These are phyloP conservation scores for Sugiyamaella sp. DNA, from an alignment of 1,139 yeast species.

Conservation along the genomic window DNA sequence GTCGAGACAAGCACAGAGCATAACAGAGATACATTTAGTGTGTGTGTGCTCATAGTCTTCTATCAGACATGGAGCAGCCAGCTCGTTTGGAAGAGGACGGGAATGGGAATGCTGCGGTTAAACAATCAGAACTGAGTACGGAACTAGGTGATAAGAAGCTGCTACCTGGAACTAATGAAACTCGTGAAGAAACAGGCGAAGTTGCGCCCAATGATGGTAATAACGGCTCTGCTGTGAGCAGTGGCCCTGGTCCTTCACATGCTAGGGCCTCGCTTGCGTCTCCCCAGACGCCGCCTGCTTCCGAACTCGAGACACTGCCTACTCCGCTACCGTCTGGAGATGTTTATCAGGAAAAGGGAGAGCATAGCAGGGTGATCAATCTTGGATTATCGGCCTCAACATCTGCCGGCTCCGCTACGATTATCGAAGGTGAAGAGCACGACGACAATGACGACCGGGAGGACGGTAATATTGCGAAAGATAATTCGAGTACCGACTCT, in stretches of 20 bases:
- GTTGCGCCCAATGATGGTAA: neutral
- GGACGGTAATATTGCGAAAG: neutral
- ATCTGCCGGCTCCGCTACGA: neutral
- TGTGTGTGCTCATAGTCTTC: neutral
- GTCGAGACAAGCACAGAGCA: no score
- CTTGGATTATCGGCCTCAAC: neutral
- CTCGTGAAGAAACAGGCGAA: no score
- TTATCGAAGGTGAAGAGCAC: neutral
- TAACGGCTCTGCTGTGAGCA: neutral
- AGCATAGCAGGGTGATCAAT: neutral
- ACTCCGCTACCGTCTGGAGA: slow-evolving; percentile 32
- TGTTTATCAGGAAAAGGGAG: slow-evolving; percentile 21
- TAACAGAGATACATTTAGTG: neutral
- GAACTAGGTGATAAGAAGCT: no score
- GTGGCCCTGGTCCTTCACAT: neutral
- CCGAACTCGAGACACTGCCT: slow-evolving; percentile 24
- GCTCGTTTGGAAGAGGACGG: neutral
- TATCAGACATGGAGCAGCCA: neutral
- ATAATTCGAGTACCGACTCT: no score
- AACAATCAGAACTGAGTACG: no score
- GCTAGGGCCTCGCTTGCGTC: neutral
- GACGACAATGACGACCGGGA: neutral
- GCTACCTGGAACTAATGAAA: no score
- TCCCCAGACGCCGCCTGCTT: slow-evolving; percentile 27
- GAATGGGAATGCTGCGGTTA: neutral